Evolutionary conservation across 2,329 filamentous ascomycete species (phyloP).

Genomic region (Clonostachys sp.): DNA sequence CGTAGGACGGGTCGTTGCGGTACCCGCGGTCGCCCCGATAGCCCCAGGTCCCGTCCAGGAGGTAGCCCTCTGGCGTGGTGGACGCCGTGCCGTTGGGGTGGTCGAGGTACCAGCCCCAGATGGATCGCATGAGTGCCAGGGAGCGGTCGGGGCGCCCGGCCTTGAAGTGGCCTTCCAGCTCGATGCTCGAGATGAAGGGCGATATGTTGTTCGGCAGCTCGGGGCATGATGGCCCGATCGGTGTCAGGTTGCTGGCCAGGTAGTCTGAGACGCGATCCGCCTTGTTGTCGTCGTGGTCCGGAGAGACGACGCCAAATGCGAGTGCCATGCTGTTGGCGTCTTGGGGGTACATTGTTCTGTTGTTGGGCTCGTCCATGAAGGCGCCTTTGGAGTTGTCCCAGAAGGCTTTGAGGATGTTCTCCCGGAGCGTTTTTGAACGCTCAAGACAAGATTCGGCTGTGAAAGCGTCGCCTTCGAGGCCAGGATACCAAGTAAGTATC

Average conservation of each 20-base stretch:
- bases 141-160: conserved; percentile 42
- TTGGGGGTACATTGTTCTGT: conserved; percentile 49
- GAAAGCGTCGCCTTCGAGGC: conserved; percentile 28
- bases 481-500: not conserved
- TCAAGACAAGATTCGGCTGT: conserved; percentile 40
- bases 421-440: conserved; percentile 35
- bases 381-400: conserved; percentile 40
- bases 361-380: conserved; percentile 48
- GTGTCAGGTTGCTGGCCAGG: conserved; percentile 47
- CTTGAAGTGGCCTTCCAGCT: conserved; percentile 51
- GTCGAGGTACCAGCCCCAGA: conserved; percentile 58
- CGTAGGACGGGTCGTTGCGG: conserved; percentile 35
- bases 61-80: conserved; percentile 56
- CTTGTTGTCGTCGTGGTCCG: conserved; percentile 4
- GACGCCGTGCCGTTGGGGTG: conserved; percentile 52
- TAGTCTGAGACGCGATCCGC: conserved; percentile 33
- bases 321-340: conserved; percentile 55
- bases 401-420: conserved; percentile 38
- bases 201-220: conserved; percentile 54
- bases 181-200: conserved; percentile 54
- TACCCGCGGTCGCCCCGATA: conserved; percentile 50
- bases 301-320: conserved; percentile 23
- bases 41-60: conserved; percentile 49
- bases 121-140: conserved; percentile 47
- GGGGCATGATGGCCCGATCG: conserved; percentile 48